Conservation (phyloP, 768 basidiomycete species). For the Russula sp. region DNA sequence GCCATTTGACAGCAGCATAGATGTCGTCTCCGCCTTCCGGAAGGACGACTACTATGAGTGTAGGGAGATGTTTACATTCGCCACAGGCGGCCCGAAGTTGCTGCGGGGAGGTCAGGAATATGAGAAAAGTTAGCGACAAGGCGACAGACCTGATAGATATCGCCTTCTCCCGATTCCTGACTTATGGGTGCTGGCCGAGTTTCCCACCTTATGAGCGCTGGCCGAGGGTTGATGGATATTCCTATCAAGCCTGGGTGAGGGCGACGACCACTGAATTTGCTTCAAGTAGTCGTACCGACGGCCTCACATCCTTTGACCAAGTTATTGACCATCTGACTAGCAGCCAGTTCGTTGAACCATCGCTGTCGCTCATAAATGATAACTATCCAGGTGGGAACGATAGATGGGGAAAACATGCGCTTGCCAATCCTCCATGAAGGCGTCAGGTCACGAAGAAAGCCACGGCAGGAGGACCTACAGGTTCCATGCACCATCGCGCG, state of each 20-base stretch:
- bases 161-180: conserved; percentile 49
- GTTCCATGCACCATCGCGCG: conserved; percentile 70
- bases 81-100: conserved; percentile 48
- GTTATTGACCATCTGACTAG: conserved; percentile 49
- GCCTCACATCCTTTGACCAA: conserved; percentile 43
- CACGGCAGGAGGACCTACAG: conserved; percentile 40
- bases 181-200: no score
- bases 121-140: neutral
- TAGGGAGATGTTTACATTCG: conserved; percentile 43
- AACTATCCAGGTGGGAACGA: conserved; percentile 54
- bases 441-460: neutral
- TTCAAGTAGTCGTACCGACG: conserved; percentile 46
- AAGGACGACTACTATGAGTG: conserved; percentile 61
- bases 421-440: conserved; percentile 54
- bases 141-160: conserved; percentile 31
- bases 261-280: neutral
- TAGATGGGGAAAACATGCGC: conserved; percentile 52
- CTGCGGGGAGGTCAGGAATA: conserved; percentile 25
- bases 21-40: conserved; percentile 73
- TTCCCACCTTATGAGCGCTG: conserved; percentile 40
- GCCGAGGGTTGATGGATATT: conserved; percentile 44
- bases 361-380: conserved; percentile 60
- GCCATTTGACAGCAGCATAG: conserved; percentile 77
- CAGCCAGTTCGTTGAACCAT: conserved; percentile 47
- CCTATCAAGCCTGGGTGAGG: conserved; percentile 36